Conservation (phyloP, 345 rosid species). For the Punica granatum region DNA sequence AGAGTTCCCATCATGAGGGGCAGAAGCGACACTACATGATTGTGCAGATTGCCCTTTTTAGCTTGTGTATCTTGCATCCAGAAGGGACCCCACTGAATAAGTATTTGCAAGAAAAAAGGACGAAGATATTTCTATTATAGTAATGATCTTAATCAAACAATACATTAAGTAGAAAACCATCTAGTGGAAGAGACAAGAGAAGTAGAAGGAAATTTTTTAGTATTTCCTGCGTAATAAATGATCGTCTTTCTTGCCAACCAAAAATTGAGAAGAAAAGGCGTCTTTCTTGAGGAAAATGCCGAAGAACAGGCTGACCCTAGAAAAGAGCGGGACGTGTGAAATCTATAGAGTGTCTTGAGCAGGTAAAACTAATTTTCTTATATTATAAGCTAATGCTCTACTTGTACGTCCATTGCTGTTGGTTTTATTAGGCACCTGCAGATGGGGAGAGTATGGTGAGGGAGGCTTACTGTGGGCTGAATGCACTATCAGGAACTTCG, state of each 20-base stretch:
- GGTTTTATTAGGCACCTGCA: constrained; percentile 52
- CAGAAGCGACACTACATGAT: not conserved
- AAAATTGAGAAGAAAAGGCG: not conserved
- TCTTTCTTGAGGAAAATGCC: not conserved
- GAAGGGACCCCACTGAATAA: not conserved
- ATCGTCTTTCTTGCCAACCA: not conserved
- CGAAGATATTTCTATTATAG: not conserved
- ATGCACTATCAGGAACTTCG: constrained; percentile 65
- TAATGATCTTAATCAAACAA: not conserved
- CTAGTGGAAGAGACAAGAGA: not conserved
- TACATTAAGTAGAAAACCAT: not conserved
- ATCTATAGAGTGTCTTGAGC: not conserved
- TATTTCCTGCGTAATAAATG: not conserved
- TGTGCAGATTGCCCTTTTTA: not conserved
- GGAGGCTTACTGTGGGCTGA: constrained; percentile 98
- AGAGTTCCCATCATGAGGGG: not conserved
- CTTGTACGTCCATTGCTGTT: not conserved
- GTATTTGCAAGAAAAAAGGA: not conserved
- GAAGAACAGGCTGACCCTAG: not conserved
- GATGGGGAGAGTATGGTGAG: constrained; percentile 98
- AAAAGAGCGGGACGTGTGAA: not conserved
- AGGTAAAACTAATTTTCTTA: not conserved
- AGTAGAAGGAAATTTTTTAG: not conserved
- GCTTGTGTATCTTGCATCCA: not conserved
- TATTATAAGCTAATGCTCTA: not conserved